Conservation (phyloP, 2,329 filamentous ascomycete genomes). For the Stylonectria norvegica region DNA sequence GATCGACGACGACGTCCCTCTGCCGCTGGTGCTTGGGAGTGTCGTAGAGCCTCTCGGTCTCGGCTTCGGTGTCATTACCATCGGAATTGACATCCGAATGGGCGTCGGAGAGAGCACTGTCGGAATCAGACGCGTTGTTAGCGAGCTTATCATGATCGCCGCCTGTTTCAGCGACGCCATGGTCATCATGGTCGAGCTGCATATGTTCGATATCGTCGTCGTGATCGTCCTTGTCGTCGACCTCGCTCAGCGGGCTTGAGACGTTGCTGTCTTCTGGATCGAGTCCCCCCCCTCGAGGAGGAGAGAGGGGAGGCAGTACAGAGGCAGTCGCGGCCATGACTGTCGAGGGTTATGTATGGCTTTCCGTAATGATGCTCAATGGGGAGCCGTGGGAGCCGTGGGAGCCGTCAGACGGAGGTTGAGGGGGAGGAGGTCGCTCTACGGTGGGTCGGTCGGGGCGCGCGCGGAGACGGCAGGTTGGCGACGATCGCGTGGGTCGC, state of each 20-base stretch:
- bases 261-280: slow-evolving; percentile 65
- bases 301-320: slow-evolving; percentile 47
- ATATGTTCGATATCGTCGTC: slow-evolving; percentile 65
- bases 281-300: slow-evolving; percentile 34
- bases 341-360: slow-evolving; percentile 16
- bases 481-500: slow-evolving; percentile 1
- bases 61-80: slow-evolving; percentile 73
- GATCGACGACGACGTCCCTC: slow-evolving; percentile 58
- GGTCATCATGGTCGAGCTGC: slow-evolving; percentile 41
- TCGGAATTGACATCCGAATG: slow-evolving; percentile 39
- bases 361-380: slow-evolving; percentile 12
- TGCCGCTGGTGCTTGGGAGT: slow-evolving; percentile 70
- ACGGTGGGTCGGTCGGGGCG: slow-evolving; percentile 17
- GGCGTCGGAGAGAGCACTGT: slow-evolving; percentile 56
- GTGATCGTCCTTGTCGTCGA: slow-evolving; percentile 74
- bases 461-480: slow-evolving; percentile 8
- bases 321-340: slow-evolving; percentile 54
- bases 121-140: slow-evolving; percentile 41
- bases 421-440: slow-evolving; percentile 6
- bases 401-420: slow-evolving; percentile 2
- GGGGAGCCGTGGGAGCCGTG: no score
- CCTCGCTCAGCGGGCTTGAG: slow-evolving; percentile 90
- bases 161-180: slow-evolving; percentile 28
- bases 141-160: slow-evolving; percentile 24
- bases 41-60: slow-evolving; percentile 88